A percentile compares a stretch with the other conserved stretches of the same genome.
These are phyloP conservation scores for Didymella sp. DNA, from an alignment of 2,329 filamentous ascomycete genomes.

Conservation along the genomic window DNA sequence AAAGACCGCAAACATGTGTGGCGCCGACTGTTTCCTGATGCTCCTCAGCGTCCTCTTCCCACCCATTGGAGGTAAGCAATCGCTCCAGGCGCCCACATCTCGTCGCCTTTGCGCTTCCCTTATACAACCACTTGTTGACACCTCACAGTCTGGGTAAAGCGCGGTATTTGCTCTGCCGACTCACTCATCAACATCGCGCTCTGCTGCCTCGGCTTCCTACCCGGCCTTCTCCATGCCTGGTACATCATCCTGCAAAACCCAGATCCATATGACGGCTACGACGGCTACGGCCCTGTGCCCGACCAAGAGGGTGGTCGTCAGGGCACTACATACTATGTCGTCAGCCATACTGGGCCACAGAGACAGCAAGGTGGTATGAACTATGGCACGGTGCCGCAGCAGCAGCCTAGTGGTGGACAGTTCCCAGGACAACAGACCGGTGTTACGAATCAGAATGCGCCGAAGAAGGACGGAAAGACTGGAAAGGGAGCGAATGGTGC, in stretches of 20 bases:
- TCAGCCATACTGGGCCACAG: constrained; percentile 49
- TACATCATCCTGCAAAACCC: constrained; percentile 96
- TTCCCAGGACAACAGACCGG: constrained; percentile 53
- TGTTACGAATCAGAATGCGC: constrained; percentile 38
- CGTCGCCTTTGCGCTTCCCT: background rate
- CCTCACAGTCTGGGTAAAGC: constrained; percentile 87
- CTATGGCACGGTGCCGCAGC: constrained; percentile 53
- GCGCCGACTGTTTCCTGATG: constrained; percentile 67
- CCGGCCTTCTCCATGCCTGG: constrained; percentile 93
- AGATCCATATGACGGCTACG: constrained; percentile 68
- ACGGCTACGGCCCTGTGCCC: constrained; percentile 65
- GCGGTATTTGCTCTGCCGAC: constrained; percentile 90
- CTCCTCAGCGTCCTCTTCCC: constrained; percentile 68
- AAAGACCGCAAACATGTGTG: constrained; percentile 58
- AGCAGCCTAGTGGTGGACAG: constrained; percentile 48
- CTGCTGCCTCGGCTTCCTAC: constrained; percentile 67
- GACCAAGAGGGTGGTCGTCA: constrained; percentile 59
- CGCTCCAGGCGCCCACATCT: constrained; percentile 26
- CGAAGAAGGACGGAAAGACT: constrained; percentile 21
- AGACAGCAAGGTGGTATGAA: constrained; percentile 33
- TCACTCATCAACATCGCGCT: constrained; percentile 95
- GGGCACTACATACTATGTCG: constrained; percentile 38
- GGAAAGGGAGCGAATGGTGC: constrained; percentile 14
- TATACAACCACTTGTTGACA: constrained; percentile 15
- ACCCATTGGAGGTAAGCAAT: constrained; percentile 60